phyloP scores from a whole-genome alignment of 192 early-diverging fungal species.

The Cetraspora pellucida region DNA sequence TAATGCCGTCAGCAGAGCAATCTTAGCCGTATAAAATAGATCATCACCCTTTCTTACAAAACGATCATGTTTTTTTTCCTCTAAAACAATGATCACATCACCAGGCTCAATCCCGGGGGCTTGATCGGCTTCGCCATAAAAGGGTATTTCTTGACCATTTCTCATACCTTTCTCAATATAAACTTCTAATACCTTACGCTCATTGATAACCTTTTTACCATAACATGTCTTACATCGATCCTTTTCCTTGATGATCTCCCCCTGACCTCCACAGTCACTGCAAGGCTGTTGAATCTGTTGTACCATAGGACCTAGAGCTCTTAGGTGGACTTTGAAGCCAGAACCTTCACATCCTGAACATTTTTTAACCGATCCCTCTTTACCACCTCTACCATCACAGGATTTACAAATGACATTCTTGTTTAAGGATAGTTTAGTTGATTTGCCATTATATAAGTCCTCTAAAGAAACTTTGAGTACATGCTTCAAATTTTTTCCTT shows the following conservation, averaged over 20 bases:
- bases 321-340: constrained; percentile 86
- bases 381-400: constrained; percentile 96
- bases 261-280: constrained; percentile 84
- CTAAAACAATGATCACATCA: constrained; percentile 95
- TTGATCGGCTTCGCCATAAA: constrained; percentile 96
- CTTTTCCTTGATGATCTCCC: constrained; percentile 89
- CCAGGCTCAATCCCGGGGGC: constrained; percentile 92
- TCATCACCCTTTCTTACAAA: constrained; percentile 95
- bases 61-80: constrained; percentile 91
- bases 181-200: constrained; percentile 98
- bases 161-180: constrained; percentile 98
- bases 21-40: constrained; percentile 88
- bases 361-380: constrained; percentile 86
- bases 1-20: constrained; percentile 93
- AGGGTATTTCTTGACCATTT: constrained; percentile 93
- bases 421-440: constrained; percentile 92
- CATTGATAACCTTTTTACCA: constrained; percentile 83
- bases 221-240: constrained; percentile 89
- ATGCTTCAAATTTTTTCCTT: constrained; percentile 95
- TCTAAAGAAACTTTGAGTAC: constrained; percentile 83
- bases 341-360: constrained; percentile 87
- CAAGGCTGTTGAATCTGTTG: constrained; percentile 99
- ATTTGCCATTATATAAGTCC: constrained; percentile 89
- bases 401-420: constrained; percentile 89
- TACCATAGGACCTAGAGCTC: constrained; percentile 99